Base-by-base conservation (phyloP, 1,284 basidiomycete genomes). In the Neonothopanus nambi region DNA sequence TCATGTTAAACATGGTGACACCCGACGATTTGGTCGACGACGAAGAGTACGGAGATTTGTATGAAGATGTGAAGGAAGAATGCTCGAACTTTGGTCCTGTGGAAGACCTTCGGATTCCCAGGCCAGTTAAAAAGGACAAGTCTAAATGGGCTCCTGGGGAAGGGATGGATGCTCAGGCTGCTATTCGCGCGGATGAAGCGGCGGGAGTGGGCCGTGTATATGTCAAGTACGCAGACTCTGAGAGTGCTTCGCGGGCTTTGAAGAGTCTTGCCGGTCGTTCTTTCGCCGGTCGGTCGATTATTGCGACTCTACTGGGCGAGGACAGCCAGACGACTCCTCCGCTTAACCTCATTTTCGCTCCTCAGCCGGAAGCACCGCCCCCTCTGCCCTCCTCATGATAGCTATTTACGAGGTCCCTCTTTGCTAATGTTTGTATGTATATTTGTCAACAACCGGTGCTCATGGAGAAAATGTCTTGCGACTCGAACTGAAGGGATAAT, bases 1-100 rank as follows among this genome's bases (percentile, higher is more conserved):
- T 98, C 66, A 91, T 99, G 88, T 78, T 99, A 66, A 99, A 99
- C 80, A 99, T 99, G 97, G 95, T 99, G 59, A 93, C 92, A 0
- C 73, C 92, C 2, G 96, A 99, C 53, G 96, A 99, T 67, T 81
- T 99, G 51, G 72, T 82, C 23, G 89, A 95, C 66, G 96, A 98
- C 68, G 77, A 87, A 57, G 96, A 99, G 66, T 99, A 97, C 67
- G 83, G 83, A 17, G 96, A 99, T 62, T 86, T 99, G 53, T 85
- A 93, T 59, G 94, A 97, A 66, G 96, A 99, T 68, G 87, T 99
- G 66, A 91, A 90, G 62, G 92, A 96, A 59, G 96, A 99, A 73
- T 95, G 92, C 64, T 76, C 78, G 15, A 89, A 84, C 65, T 95
- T 89, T 67, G 95, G 95, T 15, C 65, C 70, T 9, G 87, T 98